Evolutionary conservation across 2,329 filamentous ascomycete species (phyloP), one percentile per base, ranked within the genome.

Genomic region (Sporothrix schenckii): DNA sequence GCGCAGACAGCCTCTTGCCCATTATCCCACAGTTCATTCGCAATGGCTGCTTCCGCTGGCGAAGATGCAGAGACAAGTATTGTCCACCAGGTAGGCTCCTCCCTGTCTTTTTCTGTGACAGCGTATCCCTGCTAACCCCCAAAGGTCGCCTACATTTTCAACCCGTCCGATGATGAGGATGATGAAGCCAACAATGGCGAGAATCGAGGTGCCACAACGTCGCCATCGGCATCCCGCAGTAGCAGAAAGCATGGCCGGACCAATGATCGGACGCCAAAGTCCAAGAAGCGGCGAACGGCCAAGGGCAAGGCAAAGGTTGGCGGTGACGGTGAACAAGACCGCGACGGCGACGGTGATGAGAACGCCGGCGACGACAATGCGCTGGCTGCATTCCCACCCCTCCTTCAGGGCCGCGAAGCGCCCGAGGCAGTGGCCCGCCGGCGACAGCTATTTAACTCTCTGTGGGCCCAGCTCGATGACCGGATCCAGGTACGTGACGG

Each of bases 381-480:
- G 27, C 56, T 72, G 65, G 75, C 79, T 1, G 72, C 75, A 2
- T 90, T 88, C 71, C 81, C 84, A 24, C 80, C 83, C 9, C 80
- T 91, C 21, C 79, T 91, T 9, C 82, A 83, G 71, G 87, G 87
- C 3, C 76, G 79, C 0, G 89, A 91, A 78, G 80, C 77, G 58
- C 74, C 81, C 2, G 81, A 81, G 44, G 83, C 81, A 69, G 82
- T 86, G 27, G 77, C 77, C 9, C 79, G 88, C 67, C 85, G 92
- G 27, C 83, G 88, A 76, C 79, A 83, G 60, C 81, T 87, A 3
- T 94, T 89, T 78, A 80, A 87, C 66, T 79, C 83, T 68, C 82
- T 87, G 66, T 95, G 92, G 92, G 79, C 81, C 2, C 80, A 83
- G 52, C 86, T 92, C 74, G 86, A 92, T 72, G 78, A 80, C 60